Conservation (phyloP, 1,139 yeast species). For the Maudiozyma humilis region DNA sequence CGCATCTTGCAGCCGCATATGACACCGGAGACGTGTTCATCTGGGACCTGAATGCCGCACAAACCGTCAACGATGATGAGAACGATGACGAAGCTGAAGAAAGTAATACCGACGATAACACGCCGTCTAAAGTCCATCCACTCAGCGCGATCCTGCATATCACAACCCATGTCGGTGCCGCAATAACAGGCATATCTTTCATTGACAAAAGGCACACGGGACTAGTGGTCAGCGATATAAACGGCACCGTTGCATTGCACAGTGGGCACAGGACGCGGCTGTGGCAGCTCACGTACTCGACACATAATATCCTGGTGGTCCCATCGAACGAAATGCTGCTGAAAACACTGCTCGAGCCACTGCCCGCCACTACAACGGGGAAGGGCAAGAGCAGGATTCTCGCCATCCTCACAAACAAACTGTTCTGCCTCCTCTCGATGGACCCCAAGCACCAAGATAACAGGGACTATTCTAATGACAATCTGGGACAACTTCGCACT, state of each 20-base stretch:
- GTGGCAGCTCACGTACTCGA: slow-evolving; percentile 39
- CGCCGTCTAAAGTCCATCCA: slow-evolving; percentile 6
- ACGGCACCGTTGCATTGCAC: slow-evolving; percentile 56
- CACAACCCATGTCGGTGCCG: slow-evolving; percentile 16
- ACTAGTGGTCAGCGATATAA: slow-evolving; percentile 49
- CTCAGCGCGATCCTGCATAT: slow-evolving; percentile 25
- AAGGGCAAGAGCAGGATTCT: no score
- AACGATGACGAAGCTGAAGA: slow-evolving; percentile 1
- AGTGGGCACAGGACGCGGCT: slow-evolving; percentile 49
- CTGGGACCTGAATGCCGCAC: slow-evolving; percentile 39
- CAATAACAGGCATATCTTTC: slow-evolving; percentile 44
- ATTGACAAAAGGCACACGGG: slow-evolving; percentile 50
- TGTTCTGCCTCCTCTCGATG: slow-evolving; percentile 44
- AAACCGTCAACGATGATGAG: background rate
- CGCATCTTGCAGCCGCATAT: slow-evolving; percentile 42
- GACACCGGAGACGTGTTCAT: slow-evolving; percentile 38
- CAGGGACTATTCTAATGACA: no score
- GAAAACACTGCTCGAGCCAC: slow-evolving; percentile 8
- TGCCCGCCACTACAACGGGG: no score
- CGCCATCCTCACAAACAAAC: slow-evolving; percentile 51
- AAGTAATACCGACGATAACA: background rate
- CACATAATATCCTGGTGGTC: slow-evolving; percentile 11
- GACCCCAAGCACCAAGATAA: no score
- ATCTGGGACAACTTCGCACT: no score
- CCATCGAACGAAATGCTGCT: slow-evolving; percentile 11